Conservation (phyloP, 345 rosid species). For the Eucalyptus paniculata region DNA sequence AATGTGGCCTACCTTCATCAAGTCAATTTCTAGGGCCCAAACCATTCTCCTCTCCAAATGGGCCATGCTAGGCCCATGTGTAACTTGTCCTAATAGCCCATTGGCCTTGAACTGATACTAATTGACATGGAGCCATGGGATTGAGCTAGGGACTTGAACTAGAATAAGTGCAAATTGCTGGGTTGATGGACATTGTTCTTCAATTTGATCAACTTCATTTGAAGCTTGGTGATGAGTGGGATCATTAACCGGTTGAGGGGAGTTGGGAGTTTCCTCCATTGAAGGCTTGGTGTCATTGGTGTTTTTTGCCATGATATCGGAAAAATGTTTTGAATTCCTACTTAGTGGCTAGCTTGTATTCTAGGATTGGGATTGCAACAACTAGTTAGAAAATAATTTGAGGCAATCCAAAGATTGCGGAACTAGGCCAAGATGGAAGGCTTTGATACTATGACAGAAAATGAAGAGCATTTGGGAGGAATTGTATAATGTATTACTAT, state of each 20-base stretch:
- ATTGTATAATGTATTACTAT: not conserved
- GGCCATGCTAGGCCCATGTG: not conserved
- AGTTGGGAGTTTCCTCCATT: not conserved
- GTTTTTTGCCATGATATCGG: no score
- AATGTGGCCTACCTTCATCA: not conserved
- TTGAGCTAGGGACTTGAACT: not conserved
- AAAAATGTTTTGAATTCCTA: not conserved
- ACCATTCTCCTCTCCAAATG: not conserved
- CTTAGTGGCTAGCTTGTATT: not conserved
- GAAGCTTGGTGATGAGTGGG: not conserved
- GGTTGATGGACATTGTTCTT: not conserved
- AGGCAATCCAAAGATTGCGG: not conserved
- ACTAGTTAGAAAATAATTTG: not conserved
- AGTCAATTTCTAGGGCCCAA: not conserved
- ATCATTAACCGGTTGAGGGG: not conserved
- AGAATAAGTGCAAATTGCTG: not conserved
- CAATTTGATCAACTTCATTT: not conserved
- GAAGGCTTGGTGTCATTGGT: not conserved
- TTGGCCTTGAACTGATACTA: not conserved
- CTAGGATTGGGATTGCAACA: not conserved
- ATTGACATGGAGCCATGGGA: not conserved
- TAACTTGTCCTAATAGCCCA: accelerated
- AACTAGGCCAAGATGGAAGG: not conserved
- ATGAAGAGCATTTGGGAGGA: not conserved
- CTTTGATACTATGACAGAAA: not conserved